phyloP scores from a whole-genome alignment of 2,329 filamentous ascomycete species.

The Xylariales sp. region DNA sequence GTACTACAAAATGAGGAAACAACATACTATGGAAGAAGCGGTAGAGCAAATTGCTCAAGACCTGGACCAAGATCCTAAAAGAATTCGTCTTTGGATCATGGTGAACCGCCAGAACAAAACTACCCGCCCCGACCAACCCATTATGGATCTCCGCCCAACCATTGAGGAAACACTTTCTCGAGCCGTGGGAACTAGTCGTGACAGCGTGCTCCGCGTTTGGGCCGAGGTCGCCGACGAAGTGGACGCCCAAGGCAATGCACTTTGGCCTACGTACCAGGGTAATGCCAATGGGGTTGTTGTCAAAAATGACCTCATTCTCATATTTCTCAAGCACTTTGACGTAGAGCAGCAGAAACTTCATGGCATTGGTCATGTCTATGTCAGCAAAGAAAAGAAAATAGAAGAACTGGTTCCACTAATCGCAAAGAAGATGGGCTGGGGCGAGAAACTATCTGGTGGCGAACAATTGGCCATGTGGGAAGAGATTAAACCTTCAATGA shows the following conservation, averaged over 20 bases:
- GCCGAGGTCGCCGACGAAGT: constrained; percentile 80
- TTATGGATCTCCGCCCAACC: constrained; percentile 80
- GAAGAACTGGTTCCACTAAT: constrained; percentile 84
- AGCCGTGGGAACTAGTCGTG: constrained; percentile 65
- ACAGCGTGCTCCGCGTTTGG: constrained; percentile 86
- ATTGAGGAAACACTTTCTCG: constrained; percentile 74
- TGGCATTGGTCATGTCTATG: constrained; percentile 86
- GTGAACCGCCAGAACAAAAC: constrained; percentile 99
- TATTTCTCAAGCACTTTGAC: constrained; percentile 96
- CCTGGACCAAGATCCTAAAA: constrained; percentile 72
- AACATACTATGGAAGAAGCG: constrained; percentile 82
- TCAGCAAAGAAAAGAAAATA: constrained; percentile 87
- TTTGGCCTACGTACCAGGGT: constrained; percentile 75
- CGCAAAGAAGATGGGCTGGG: constrained; percentile 86
- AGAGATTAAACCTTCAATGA: constrained; percentile 98
- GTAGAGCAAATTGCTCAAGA: constrained; percentile 77
- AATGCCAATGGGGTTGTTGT: constrained; percentile 67
- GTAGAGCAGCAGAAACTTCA: constrained; percentile 77
- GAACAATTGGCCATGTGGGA: constrained; percentile 81
- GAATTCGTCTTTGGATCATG: constrained; percentile 92
- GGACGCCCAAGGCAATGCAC: constrained; percentile 72
- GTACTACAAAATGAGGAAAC: constrained; percentile 77
- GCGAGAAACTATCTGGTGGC: constrained; percentile 73
- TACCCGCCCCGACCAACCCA: constrained; percentile 86
- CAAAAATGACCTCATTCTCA: constrained; percentile 75